Evolutionary conservation across 306 rosid genomes (phyloP), one percentile per base, ranked within the genome.

Genomic region (Heteromeles arbutifolia): DNA sequence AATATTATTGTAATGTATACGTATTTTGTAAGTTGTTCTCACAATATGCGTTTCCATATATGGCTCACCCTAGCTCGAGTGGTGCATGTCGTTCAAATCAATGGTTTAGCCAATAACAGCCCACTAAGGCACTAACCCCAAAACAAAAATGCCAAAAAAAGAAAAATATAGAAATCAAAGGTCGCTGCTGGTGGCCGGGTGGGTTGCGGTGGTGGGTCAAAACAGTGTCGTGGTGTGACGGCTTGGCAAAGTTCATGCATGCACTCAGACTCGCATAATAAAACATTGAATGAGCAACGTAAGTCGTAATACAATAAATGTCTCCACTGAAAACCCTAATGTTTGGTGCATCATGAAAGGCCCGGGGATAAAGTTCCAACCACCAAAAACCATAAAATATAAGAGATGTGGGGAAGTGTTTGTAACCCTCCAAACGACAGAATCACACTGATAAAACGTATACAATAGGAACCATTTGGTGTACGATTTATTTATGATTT

Each of bases 341-440:
- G 15, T 18, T 73, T 21, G 24, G 24, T 31, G 78, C 22, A 48
- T 21, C 39, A 15, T 3, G 14, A 26, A 21, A 25, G 58, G 39
- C 58, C 58, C 37, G 37, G 34, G 58, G 0, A n/a, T 45, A 45
- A 6, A 37, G 18, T 50, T 50, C 65, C 72, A 67, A 56, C 79
- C 54, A 75, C 79, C 72, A 48, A 22, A 75, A 31, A 15, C 19
- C 13, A 4, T 13, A 44, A 43, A 11, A 41, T 41, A 29, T 37
- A 72, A 59, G 43, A 41, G 17, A 24, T 11, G 77, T 73, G 69
- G 77, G 77, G 61, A 43, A 43, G 77, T 58, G 44, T 74, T 57
- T 74, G 48, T 17, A 19, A 25, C 77, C 59, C 21, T 43, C 31
- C 69, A 74, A 73, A 43, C 69, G 77, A 74, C 69, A 74, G 8